Base-by-base conservation (phyloP, 768 basidiomycete genomes). In the Mycena epipterygia region DNA sequence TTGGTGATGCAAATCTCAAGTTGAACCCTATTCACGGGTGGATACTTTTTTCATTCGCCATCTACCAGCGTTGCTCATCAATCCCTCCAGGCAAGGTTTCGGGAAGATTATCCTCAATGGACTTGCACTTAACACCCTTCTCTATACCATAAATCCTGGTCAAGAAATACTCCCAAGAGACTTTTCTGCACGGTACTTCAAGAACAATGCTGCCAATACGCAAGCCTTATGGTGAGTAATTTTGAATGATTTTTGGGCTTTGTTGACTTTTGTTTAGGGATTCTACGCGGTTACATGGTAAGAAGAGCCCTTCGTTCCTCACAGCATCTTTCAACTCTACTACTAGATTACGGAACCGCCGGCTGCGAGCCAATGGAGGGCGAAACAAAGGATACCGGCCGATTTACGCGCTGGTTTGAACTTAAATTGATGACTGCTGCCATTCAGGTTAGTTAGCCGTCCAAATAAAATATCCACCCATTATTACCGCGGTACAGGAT, bases 1-100 rank as follows among this genome's bases (percentile, higher is more conserved):
- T 77, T 12, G 76, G 76, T 16, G 76, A 77, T 52, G 70, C 75
- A 12, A 64, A 70, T 58, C 65, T 77, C 56, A 67, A 65, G 33
- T 37, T 75, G 14, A 76, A 77, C 67, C 76, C 76, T 23, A 49
- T 73, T n/a, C 61, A 73, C 61, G 76, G 68, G 76, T 77, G 59
- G 64, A 65, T n/a, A n/a, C n/a, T 23, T 35, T 12, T 42, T 48
- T 17, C 16, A 32, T 23, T 21, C 57, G 29, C 16, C 35, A 11
- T 16, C 27, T 72, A 5, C 58, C n/a, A n/a, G n/a, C n/a, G n/a
- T n/a, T n/a, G n/a, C n/a, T 19, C 14, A 29, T 42, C 6, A 41
- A 30, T 27, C 56, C 11, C 46, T 33, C 44, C 42, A 70, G 74
- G 14, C 74, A 76, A 60, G 77, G 78, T 19, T 64, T 69, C 32